These are phyloP conservation scores for Austroboletus festivus DNA, from an alignment of 768 basidiomycete genomes.

Conservation along the genomic window DNA sequence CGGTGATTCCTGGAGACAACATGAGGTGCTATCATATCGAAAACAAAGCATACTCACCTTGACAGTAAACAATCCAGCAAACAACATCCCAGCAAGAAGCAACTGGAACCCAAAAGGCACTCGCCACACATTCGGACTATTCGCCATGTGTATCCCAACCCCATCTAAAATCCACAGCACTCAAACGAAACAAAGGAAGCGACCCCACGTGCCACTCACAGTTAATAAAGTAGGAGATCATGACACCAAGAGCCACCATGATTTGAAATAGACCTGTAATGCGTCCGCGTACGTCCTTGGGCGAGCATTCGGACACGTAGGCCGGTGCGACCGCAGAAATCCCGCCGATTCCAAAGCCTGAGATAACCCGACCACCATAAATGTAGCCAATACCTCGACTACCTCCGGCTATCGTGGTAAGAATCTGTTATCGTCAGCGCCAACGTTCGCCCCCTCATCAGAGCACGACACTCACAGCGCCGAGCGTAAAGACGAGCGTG, in stretches of 20 bases:
- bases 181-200: conserved; percentile 6
- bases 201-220: conserved; percentile 38
- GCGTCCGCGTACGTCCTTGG: conserved; percentile 81
- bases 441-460: background rate
- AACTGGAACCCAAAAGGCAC: conserved; percentile 76
- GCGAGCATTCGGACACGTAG: conserved; percentile 83
- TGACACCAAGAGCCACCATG: conserved; percentile 80
- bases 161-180: conserved; percentile 43
- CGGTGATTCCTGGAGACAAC: conserved; percentile 60
- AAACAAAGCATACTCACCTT: conserved; percentile 36
- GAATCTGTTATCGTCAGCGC: conserved; percentile 41
- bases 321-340: conserved; percentile 84
- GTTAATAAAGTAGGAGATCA: conserved; percentile 82
- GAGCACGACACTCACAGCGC: conserved; percentile 56
- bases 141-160: conserved; percentile 49
- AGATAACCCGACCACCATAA: conserved; percentile 77
- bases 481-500: conserved; percentile 61
- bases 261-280: conserved; percentile 87
- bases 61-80: conserved; percentile 61
- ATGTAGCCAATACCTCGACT: conserved; percentile 61
- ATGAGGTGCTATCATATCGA: conserved; percentile 9
- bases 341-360: conserved; percentile 78
- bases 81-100: conserved; percentile 71
- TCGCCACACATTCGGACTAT: conserved; percentile 55
- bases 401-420: conserved; percentile 65